A percentile compares a stretch with the other conserved stretches of the same genome.
Conservation (phyloP, 2,329 filamentous ascomycete species). For the Cladorrhinum sp. region DNA sequence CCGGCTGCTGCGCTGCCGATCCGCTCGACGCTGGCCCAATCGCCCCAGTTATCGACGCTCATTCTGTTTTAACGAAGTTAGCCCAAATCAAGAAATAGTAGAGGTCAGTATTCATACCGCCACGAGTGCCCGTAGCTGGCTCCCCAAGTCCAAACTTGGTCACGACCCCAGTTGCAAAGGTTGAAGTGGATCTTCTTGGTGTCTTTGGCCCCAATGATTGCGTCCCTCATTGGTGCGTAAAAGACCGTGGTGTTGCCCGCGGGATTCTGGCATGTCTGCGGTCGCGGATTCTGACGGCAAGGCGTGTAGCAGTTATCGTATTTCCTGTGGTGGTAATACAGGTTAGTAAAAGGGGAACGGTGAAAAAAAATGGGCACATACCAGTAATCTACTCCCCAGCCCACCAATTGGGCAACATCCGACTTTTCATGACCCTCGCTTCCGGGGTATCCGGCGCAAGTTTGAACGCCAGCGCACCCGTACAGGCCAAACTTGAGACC, state of each 20-base stretch:
- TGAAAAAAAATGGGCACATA: too few species aligned
- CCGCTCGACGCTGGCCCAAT: constrained; percentile 22
- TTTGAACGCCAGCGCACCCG: constrained; percentile 21
- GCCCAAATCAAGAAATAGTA: too few species aligned
- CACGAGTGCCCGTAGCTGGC: constrained; percentile 19
- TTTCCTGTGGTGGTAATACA: too few species aligned
- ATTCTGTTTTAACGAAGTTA: too few species aligned
- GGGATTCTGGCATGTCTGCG: too few species aligned
- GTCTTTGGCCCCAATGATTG: constrained; percentile 6
- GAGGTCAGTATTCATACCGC: too few species aligned
- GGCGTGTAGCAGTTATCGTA: constrained; percentile 19
- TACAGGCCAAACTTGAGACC: constrained; percentile 25
- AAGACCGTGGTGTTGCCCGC: too few species aligned
- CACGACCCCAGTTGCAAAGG: constrained; percentile 24
- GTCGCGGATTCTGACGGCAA: too few species aligned
- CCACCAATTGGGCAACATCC: constrained; percentile 18
- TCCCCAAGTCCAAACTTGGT: constrained; percentile 23
- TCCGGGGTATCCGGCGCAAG: constrained; percentile 22
- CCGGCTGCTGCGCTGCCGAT: constrained; percentile 17
- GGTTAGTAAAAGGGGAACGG: too few species aligned
- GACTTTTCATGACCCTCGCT: constrained; percentile 16
- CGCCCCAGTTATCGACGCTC: constrained; percentile 21
- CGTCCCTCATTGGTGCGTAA: constrained; percentile 21
- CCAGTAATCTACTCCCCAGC: constrained; percentile 24
- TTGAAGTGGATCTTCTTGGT: constrained; percentile 17